phyloP scores from a whole-genome alignment of 305 asterid genomes.

The Withania somnifera region DNA sequence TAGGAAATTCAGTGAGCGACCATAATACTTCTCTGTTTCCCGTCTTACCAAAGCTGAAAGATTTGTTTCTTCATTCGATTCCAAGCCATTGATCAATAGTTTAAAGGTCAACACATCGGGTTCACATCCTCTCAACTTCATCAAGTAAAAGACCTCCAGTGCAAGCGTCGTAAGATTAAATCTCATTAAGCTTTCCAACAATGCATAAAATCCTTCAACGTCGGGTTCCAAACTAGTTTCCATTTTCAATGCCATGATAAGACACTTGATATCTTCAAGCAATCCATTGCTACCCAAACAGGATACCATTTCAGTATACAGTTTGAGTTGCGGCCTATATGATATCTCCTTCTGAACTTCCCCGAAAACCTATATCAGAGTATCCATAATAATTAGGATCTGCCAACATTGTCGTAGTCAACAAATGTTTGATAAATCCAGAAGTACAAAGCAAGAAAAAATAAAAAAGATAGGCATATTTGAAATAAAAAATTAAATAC shows the following conservation, averaged over 20 bases:
- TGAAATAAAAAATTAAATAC: no score
- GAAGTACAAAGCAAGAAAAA: background rate
- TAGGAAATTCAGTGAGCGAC: conserved; percentile 23
- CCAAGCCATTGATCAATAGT: conserved; percentile 32
- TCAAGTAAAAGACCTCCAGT: conserved; percentile 45
- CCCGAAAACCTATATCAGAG: conserved; percentile 41
- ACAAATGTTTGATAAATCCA: background rate
- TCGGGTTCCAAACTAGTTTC: conserved; percentile 31
- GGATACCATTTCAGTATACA: conserved; percentile 46
- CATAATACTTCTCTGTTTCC: conserved; percentile 41
- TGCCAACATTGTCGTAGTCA: background rate
- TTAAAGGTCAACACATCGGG: conserved; percentile 40
- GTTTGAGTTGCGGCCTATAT: conserved; percentile 42
- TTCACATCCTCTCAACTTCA: conserved; percentile 51
- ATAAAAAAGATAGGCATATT: no score
- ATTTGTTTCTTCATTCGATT: conserved; percentile 26
- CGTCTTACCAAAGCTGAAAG: conserved; percentile 27
- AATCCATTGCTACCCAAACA: conserved; percentile 52
- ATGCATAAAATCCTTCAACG: conserved; percentile 33
- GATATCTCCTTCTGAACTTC: conserved; percentile 50
- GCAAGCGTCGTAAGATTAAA: conserved; percentile 39
- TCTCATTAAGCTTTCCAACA: conserved; percentile 42
- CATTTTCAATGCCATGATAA: conserved; percentile 33
- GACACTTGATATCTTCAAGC: conserved; percentile 25
- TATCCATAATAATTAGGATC: background rate